phyloP scores from a whole-genome alignment of 257 asterid genomes.

The Solanum gracilifrons region DNA sequence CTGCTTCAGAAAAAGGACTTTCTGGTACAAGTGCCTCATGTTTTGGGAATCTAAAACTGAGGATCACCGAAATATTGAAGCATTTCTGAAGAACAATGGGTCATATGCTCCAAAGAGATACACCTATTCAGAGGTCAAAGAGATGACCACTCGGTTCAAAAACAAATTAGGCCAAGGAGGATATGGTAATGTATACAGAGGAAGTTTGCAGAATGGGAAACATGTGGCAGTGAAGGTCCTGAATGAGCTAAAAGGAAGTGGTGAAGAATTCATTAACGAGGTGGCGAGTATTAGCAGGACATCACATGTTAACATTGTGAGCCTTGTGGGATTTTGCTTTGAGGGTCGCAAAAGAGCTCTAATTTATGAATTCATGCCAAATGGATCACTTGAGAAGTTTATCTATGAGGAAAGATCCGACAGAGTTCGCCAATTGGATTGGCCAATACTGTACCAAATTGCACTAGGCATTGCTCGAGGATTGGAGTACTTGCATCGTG shows the following conservation, averaged over 20 bases:
- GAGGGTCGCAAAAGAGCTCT: not conserved
- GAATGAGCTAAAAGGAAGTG: not conserved
- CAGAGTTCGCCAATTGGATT: not conserved
- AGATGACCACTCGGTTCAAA: not conserved
- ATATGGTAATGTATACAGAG: not conserved
- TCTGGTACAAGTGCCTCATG: not conserved
- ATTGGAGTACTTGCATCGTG: conserved; percentile 15
- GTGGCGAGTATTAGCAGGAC: conserved; percentile 30
- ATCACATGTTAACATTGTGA: conserved; percentile 29
- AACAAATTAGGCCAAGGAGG: not conserved
- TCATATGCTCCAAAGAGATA: conserved; percentile 1
- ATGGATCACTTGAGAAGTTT: conserved; percentile 27
- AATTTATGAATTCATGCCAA: conserved; percentile 4
- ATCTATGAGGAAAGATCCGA: not conserved
- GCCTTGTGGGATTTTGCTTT: not conserved
- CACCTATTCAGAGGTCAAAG: not conserved
- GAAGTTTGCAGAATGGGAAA: not conserved
- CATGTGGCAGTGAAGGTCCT: conserved; percentile 7
- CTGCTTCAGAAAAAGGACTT: not conserved
- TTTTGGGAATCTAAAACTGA: not conserved
- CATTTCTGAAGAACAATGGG: not conserved
- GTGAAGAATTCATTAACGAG: conserved; percentile 36
- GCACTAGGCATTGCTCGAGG: conserved; percentile 26
- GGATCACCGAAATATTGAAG: not conserved
- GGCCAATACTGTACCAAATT: conserved; percentile 7